Base-by-base conservation (phyloP, 768 basidiomycete species). In the Mycena latifolia region DNA sequence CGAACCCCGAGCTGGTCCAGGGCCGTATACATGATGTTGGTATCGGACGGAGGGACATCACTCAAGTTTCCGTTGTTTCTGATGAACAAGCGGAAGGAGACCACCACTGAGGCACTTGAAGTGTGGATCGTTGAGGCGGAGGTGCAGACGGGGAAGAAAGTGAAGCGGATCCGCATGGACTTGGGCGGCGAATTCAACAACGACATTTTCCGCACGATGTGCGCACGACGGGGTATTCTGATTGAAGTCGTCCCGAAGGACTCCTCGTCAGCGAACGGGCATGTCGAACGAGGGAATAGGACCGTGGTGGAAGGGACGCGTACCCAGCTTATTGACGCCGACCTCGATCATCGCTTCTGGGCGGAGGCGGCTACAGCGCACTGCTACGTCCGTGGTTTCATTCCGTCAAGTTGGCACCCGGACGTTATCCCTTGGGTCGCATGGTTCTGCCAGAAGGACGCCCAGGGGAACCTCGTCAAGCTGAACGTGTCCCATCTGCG, bases 161-260 rank as follows among this genome's bases (percentile, higher is more conserved):
- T 77, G 2, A 61, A 65, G 20, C 28, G n/a, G 0, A 52, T 76
- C 4, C 46, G 63, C 1, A 59, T 61, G 0, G 76, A 80, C 52
- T 60, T 70, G 17, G 78, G 78, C 4, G 69, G 70, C 3, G 75
- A 79, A 63, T 78, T 71, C 39, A 27, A 11, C 31, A 33, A 71
- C 50, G 29, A 57, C 0, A 53, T 71, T 7, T 77, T 75, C 56
- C 43, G 69, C 11, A 33, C 18, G 5, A 71, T 71, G 31, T 63
- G 69, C 15, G 22, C 4, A 0, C 29, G 56, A 12, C 47, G 71
- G n/a, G 76, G 78, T 3, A 77, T 76, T 27, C 27, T 18, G 5
- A 28, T 55, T 7, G 37, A 55, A 24, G 10, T 20, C 6, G 1
- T 65, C 59, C 20, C 53, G 71, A 61, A 66, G 35, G 14, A 72